These are phyloP conservation scores for Globisporangium acanthophoron DNA, from an alignment of 352 stramenopile species.

Conservation along the genomic window DNA sequence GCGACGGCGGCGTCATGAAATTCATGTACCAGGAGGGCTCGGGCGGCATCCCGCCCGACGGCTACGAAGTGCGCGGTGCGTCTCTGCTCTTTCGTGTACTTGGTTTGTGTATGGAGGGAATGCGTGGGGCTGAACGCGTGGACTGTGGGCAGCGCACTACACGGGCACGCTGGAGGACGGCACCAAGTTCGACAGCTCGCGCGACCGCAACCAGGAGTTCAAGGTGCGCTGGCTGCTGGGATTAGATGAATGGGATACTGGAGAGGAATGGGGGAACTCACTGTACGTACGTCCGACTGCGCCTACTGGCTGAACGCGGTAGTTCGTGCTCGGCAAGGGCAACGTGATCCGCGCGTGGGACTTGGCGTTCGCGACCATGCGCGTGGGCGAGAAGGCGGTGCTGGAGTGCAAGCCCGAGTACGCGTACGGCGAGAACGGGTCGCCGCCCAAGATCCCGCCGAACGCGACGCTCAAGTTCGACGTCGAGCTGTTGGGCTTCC, in stretches of 20 bases:
- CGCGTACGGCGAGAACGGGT: constrained; percentile 89
- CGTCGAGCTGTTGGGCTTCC: constrained; percentile 93
- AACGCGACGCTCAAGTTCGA: constrained; percentile 95
- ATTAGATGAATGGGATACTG: not conserved
- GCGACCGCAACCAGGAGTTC: constrained; percentile 83
- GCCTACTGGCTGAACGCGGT: not conserved
- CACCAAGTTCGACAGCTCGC: constrained; percentile 93
- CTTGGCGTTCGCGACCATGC: constrained; percentile 91
- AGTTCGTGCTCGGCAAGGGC: constrained; percentile 84
- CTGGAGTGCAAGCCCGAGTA: constrained; percentile 92
- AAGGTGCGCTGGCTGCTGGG: constrained; percentile 36
- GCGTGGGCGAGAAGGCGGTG: constrained; percentile 93
- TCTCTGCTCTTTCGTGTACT: not conserved
- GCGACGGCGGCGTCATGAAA: constrained; percentile 90
- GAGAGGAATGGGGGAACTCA: too few relatives aligned
- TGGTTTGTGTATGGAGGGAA: not conserved
- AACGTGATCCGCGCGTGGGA: constrained; percentile 91
- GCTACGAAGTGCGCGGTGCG: constrained; percentile 75
- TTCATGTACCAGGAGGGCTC: constrained; percentile 87
- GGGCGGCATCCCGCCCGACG: constrained; percentile 71
- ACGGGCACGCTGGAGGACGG: constrained; percentile 93
- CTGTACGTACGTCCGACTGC: not conserved
- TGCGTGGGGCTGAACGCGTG: not conserved
- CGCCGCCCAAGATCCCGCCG: constrained; percentile 92
- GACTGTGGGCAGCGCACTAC: constrained; percentile 83